phyloP scores from a whole-genome alignment of 169 alveolate species.

The Eimeria mitis region DNA sequence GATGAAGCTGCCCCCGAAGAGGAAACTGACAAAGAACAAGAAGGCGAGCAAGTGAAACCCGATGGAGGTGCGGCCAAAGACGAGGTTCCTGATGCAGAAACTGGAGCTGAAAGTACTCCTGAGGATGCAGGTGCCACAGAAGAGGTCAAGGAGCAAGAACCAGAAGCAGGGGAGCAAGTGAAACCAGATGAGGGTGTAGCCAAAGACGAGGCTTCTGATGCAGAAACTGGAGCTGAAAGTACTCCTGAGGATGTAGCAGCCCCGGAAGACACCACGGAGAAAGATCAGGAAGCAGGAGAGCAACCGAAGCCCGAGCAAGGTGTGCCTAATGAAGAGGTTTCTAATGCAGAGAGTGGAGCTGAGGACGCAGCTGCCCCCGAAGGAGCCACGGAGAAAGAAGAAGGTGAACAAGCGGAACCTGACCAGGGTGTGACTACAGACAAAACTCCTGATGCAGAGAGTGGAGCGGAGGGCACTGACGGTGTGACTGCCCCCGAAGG shows the following conservation, averaged over 20 bases:
- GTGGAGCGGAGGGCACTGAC: neutral
- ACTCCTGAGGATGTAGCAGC: neutral
- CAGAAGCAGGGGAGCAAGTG: neutral
- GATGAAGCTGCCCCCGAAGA: neutral
- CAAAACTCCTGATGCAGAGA: neutral
- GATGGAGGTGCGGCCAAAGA: too few species aligned
- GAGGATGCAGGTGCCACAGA: neutral
- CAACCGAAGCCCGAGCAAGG: neutral
- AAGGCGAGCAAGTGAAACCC: neutral
- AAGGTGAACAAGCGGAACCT: neutral
- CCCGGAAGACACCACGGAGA: neutral
- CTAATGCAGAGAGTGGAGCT: neutral
- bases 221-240: neutral
- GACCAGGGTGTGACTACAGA: neutral
- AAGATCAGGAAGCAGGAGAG: neutral
- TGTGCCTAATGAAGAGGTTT: neutral
- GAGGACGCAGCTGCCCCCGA: neutral
- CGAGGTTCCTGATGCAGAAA: neutral
- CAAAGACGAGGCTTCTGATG: neutral
- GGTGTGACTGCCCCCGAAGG: neutral
- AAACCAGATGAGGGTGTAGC: neutral
- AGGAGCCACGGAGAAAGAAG: neutral
- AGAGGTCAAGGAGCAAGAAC: neutral
- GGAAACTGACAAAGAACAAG: neutral
- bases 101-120: neutral